Evolutionary conservation across 2,329 filamentous ascomycete genomes (phyloP).

Genomic region (Lecanicillium sp.): DNA sequence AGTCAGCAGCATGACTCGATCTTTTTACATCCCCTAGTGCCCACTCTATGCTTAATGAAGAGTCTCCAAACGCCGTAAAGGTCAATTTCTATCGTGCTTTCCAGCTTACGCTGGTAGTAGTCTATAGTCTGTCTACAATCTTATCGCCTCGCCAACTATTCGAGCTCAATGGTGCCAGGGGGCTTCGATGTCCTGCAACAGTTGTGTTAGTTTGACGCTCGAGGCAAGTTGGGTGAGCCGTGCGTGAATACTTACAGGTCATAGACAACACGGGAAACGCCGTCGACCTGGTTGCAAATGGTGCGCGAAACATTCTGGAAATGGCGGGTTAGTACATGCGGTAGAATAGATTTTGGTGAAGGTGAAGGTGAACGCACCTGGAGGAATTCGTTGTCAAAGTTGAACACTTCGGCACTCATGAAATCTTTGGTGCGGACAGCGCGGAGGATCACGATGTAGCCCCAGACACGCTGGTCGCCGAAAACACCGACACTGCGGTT

Average conservation of each 20-base stretch:
- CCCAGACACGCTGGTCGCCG: constrained; percentile 57
- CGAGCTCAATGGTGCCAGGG: constrained; percentile 67
- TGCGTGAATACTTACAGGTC: constrained; percentile 40
- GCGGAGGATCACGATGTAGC: constrained; percentile 27
- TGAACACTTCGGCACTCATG: constrained; percentile 67
- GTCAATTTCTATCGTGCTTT: too few species aligned
- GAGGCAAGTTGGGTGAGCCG: neutral
- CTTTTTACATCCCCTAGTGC: too few species aligned
- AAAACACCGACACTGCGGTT: constrained; percentile 29
- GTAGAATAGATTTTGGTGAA: too few species aligned
- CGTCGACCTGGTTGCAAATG: constrained; percentile 61
- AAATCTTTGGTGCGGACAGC: constrained; percentile 39
- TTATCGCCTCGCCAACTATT: constrained; percentile 48
- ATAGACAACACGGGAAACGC: constrained; percentile 64
- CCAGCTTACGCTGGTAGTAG: too few species aligned
- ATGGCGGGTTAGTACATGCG: too few species aligned
- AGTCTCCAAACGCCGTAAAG: too few species aligned
- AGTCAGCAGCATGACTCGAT: too few species aligned
- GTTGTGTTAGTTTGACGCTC: constrained; percentile 2
- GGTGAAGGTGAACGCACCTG: too few species aligned
- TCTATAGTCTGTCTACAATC: too few species aligned
- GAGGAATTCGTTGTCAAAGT: constrained; percentile 58
- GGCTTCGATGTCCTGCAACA: constrained; percentile 55
- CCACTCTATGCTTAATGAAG: too few species aligned
- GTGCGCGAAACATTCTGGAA: constrained; percentile 55